A percentile compares a stretch with the other conserved stretches of the same genome.
Evolutionary conservation across 75 land plant species (phyloP).

Genomic region (Azolla pinnata): DNA sequence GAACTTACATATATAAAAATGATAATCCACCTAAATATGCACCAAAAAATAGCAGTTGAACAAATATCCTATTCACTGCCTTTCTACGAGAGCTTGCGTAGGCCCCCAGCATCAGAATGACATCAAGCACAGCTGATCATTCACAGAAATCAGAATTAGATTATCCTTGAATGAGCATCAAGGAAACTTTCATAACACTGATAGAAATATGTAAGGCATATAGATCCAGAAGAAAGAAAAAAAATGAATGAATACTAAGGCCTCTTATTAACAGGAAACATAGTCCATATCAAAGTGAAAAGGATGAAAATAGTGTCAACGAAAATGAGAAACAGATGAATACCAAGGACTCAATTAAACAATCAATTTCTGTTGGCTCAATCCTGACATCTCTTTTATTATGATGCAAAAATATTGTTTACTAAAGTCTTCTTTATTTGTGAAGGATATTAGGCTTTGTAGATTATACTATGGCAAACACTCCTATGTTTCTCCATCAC

Average conservation of each 20-base stretch:
- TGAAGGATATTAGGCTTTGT: too few species aligned
- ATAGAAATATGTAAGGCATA: not conserved
- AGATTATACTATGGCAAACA: too few species aligned
- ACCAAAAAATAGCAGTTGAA: slow-evolving; percentile 72
- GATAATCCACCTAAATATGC: slow-evolving; percentile 33
- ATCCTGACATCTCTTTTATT: too few species aligned
- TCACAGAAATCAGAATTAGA: not conserved
- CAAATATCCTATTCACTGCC: slow-evolving; percentile 59
- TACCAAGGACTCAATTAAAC: too few species aligned
- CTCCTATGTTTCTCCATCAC: too few species aligned
- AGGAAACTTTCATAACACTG: not conserved
- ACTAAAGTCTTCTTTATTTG: too few species aligned
- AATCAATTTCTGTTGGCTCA: too few species aligned
- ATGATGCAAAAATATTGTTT: too few species aligned
- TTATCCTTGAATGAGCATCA: not conserved
- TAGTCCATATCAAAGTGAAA: not conserved
- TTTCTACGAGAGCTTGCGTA: slow-evolving; percentile 56
- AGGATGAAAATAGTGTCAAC: not conserved
- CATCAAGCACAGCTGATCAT: slow-evolving; percentile 61
- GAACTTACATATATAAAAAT: slow-evolving; percentile 64
- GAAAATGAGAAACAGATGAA: too few species aligned
- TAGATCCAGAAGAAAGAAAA: not conserved
- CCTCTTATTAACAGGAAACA: not conserved
- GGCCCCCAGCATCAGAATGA: slow-evolving; percentile 78
- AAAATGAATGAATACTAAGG: not conserved